phyloP scores from a whole-genome alignment of 306 rosid genomes.

The Citrullus amarus region DNA sequence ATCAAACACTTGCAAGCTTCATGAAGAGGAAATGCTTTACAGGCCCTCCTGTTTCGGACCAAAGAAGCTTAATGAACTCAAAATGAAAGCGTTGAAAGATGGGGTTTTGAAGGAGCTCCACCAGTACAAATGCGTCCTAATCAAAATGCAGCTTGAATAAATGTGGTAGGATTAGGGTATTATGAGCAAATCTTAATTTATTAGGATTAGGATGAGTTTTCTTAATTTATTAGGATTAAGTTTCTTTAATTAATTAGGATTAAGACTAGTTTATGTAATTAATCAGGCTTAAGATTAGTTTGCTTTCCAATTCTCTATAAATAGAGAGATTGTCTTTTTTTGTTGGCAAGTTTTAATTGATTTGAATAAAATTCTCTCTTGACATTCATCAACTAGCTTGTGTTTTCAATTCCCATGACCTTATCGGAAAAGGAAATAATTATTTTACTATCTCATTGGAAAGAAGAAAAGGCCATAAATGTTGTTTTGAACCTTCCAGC shows the following conservation, averaged over 20 bases:
- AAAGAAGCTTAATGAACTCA: slow-evolving; percentile 34
- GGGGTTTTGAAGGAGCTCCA: slow-evolving; percentile 38
- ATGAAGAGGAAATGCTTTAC: slow-evolving; percentile 30
- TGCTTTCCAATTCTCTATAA: no score
- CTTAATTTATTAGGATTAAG: no score
- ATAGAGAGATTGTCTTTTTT: no score
- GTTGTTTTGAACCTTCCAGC: slow-evolving; percentile 61
- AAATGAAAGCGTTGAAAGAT: slow-evolving; percentile 40
- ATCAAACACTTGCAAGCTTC: slow-evolving; percentile 23
- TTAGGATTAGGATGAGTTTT: no score
- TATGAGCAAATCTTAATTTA: no score
- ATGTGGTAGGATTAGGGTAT: no score
- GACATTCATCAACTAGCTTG: slow-evolving; percentile 3
- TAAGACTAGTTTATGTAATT: no score
- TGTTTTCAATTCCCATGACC: slow-evolving; percentile 49
- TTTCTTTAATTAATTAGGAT: no score
- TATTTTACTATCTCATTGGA: slow-evolving; percentile 42
- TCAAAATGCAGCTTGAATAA: slow-evolving; percentile 15
- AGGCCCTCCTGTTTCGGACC: slow-evolving; percentile 40
- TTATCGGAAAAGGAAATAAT: slow-evolving; percentile 50
- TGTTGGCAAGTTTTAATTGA: no score
- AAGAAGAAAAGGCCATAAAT: slow-evolving; percentile 27
- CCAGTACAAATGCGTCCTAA: slow-evolving; percentile 39
- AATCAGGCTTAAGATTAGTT: no score
- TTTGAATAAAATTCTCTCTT: no score